These are phyloP conservation scores for Aureobasidium sp. DNA, from an alignment of 2,329 filamentous ascomycete species.

Conservation along the genomic window DNA sequence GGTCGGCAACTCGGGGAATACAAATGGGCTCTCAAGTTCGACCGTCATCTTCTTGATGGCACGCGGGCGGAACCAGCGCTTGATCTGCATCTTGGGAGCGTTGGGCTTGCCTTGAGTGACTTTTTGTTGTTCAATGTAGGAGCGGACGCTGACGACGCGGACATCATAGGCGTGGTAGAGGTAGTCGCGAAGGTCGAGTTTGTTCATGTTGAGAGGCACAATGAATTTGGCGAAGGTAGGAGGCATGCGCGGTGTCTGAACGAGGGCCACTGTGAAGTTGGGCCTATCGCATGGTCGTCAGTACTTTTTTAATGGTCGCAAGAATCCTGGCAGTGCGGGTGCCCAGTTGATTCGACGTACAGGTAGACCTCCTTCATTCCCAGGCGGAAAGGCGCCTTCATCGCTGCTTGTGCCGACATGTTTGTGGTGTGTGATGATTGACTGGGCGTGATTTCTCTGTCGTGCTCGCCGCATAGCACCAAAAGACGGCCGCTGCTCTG, in stretches of 20 bases:
- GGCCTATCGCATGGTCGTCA: conserved; percentile 47
- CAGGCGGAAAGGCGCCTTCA: conserved; percentile 21
- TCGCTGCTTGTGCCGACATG: not conserved
- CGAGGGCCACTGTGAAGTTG: conserved; percentile 68
- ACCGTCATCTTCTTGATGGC: conserved; percentile 90
- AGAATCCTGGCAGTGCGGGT: not conserved
- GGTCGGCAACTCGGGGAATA: conserved; percentile 66
- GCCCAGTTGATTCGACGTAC: conserved; percentile 17
- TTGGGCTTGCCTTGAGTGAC: conserved; percentile 43
- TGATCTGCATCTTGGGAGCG: conserved; percentile 32
- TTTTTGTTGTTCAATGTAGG: conserved; percentile 65
- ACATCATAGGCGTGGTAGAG: conserved; percentile 80
- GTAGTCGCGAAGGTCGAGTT: conserved; percentile 94
- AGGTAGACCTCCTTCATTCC: conserved; percentile 29
- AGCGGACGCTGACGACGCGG: conserved; percentile 62
- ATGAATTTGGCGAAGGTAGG: conserved; percentile 81
- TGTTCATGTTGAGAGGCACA: conserved; percentile 87
- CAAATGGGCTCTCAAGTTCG: conserved; percentile 78
- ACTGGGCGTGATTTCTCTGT: not conserved
- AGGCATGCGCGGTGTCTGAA: conserved; percentile 62
- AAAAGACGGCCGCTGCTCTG: not conserved
- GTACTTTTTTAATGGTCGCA: not conserved
- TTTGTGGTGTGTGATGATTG: not conserved
- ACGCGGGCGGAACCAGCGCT: conserved; percentile 55
- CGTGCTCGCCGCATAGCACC: conserved; percentile 5